A percentile compares a stretch with the other conserved stretches of the same genome.
Evolutionary conservation across 768 basidiomycete genomes (phyloP).

Genomic region (Suillus spraguei): DNA sequence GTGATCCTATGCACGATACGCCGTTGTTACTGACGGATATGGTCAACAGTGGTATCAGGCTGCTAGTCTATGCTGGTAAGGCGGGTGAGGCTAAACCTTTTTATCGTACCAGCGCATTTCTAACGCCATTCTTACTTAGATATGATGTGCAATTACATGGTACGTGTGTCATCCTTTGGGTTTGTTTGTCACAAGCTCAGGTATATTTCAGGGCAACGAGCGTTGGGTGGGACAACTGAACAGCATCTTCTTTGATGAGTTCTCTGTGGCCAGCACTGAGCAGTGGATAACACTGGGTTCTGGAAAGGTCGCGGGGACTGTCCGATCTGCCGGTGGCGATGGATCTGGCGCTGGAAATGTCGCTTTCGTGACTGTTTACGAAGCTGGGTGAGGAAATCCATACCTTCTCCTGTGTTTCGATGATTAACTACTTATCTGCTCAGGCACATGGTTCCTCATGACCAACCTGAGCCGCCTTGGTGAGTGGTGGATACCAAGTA

Average conservation of each 20-base stretch:
- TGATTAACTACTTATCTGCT: constrained; percentile 12
- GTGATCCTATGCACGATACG: constrained; percentile 86
- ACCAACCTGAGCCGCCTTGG: constrained; percentile 89
- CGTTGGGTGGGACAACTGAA: constrained; percentile 71
- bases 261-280: constrained; percentile 45
- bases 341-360: constrained; percentile 78
- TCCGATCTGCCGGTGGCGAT: constrained; percentile 68
- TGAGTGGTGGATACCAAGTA: constrained; percentile 33
- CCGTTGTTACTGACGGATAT: constrained; percentile 79
- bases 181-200: constrained; percentile 7
- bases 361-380: constrained; percentile 75
- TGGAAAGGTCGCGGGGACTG: constrained; percentile 64
- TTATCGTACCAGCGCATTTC: too few relatives aligned
- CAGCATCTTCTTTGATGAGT: constrained; percentile 63
- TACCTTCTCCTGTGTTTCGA: not conserved
- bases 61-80: constrained; percentile 92
- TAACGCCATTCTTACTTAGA: too few relatives aligned
- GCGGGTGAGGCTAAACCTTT: too few relatives aligned
- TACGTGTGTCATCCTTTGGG: too few relatives aligned
- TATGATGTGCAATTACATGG: too few relatives aligned
- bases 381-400: constrained; percentile 67
- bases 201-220: constrained; percentile 63
- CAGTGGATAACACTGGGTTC: constrained; percentile 59
- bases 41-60: constrained; percentile 76
- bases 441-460: constrained; percentile 89